Evolutionary conservation across 139 green algal species (phyloP), one percentile per base, ranked within the genome.

Genomic region (Chlorella sp.): DNA sequence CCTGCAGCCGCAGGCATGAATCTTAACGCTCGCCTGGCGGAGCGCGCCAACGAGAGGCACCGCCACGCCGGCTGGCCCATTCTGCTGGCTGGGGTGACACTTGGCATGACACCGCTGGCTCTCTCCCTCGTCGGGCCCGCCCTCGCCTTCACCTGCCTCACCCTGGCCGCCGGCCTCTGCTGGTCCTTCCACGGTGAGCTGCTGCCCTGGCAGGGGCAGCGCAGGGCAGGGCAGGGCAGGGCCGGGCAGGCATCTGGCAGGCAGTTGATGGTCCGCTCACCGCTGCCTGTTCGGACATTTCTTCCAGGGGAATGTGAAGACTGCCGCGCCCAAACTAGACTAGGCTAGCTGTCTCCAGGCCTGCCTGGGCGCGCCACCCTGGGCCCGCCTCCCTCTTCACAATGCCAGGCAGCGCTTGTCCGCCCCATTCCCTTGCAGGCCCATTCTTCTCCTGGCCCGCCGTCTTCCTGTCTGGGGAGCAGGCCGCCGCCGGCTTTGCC

Each of bases 401-500:
- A n/a, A 18, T 34, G 24, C 26, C 1, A 18, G 68, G 26, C 68
- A 36, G 68, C 68, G 26, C 9, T 26, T 34, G 5, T 36, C 68
- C 68, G 36, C 26, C 4, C 37, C 34, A 81, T 18, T 14, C 73
- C 2, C n/a, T 81, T 37, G 75, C 88, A 88, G 88, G 88, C 19
- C 88, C 89, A 48, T 91, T 93, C 84, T 89, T 92, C 83, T 89
- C 82, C 64, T 93, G 90, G 84, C 94, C 94, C 24, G 92, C 91
- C 16, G 92, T 88, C 21, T 96, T 95, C 89, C 88, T 96, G 39
- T 26, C 66, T 2, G 86, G 87, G 0, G 76, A 91, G 40, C 79
- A 89, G 36, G 93, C 91, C 0, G 78, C 79, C 9, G 68, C 81
- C 0, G 92, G 81, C 37, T 90, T 92, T 83, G 89, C 91, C 18